Conservation (phyloP, 140 eudicot species). For the Bidens hawaiensis region DNA sequence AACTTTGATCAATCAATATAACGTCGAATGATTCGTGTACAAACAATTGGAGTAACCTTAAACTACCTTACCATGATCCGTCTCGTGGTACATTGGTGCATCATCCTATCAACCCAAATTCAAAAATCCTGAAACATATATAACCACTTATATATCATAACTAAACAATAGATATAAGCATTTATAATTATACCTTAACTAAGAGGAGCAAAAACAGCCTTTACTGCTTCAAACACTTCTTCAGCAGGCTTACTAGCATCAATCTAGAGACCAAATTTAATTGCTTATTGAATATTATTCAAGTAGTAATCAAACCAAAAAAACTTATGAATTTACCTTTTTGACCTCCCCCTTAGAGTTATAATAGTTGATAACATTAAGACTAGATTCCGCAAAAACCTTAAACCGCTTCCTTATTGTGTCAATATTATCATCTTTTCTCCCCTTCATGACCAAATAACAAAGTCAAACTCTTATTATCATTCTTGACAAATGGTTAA, state of each 20-base stretch:
- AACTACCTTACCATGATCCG: background rate
- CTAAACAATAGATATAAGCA: background rate
- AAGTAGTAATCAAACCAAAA: background rate
- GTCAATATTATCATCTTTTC: constrained; percentile 91
- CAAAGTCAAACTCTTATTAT: background rate
- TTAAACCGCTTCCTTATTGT: constrained; percentile 86
- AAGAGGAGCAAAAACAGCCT: constrained; percentile 57
- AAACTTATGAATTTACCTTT: constrained; percentile 43
- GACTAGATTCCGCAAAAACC: constrained; percentile 80
- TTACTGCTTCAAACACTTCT: constrained; percentile 90
- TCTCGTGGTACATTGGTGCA: constrained; percentile 2
- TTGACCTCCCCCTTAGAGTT: constrained; percentile 68
- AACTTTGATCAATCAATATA: background rate
- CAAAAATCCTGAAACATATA: too few relatives aligned
- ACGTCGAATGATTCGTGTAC: background rate
- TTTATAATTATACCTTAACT: constrained; percentile 33
- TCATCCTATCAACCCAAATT: background rate
- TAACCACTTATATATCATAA: background rate
- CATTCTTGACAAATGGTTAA: background rate
- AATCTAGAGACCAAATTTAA: constrained; percentile 43
- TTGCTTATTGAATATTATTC: background rate
- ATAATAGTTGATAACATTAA: constrained; percentile 76
- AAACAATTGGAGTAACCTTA: too few relatives aligned
- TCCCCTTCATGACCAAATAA: constrained; percentile 46
- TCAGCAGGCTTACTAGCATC: constrained; percentile 76